phyloP scores from a whole-genome alignment of 78 protist species.

The Dictyostelium discoideum region dicty_2.7 NC_007091.3:2243501-2244000 shows the following conservation, averaged over 20 bases:
- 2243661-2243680: too few relatives aligned
- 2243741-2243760: not conserved
- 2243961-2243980: constrained; percentile 16
- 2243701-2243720: too few relatives aligned
- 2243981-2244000: not conserved
- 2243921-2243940: too few relatives aligned
- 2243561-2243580: too few relatives aligned
- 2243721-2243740: not conserved
- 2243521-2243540: too few relatives aligned
- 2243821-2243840: not conserved
- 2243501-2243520: too few relatives aligned
- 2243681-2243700: not conserved
- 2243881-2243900: not conserved
- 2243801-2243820: not conserved
- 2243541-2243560: too few relatives aligned
- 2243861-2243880: not conserved
- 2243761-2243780: not conserved
- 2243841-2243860: not conserved
- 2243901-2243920: not conserved
- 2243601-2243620: too few relatives aligned
- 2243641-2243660: too few relatives aligned
- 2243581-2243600: too few relatives aligned
- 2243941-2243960: not conserved
- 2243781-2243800: not conserved
- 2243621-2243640: too few relatives aligned